Base-by-base conservation (phyloP, 2,329 filamentous ascomycete genomes). In the Fusarium liriodendri region DNA sequence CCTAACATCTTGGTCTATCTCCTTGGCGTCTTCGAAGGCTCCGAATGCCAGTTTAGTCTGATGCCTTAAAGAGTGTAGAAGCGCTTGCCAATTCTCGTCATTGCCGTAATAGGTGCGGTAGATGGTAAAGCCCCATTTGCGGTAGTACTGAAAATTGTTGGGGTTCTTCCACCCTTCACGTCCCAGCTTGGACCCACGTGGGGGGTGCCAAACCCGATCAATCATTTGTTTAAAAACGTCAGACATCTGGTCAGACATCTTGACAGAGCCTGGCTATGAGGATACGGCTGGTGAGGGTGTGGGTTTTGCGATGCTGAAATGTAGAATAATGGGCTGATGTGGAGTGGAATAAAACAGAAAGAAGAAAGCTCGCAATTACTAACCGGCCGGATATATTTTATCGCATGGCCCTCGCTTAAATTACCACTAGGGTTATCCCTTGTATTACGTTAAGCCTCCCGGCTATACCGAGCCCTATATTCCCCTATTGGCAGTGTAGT, bases 61-160 rank as follows among this genome's bases (percentile, higher is more conserved):
- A 11, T 35, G 42, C 18, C 57, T 64, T 7, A 69, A 35, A 16
- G 37, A n/a, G 1, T 55, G 14, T 2, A 69, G 40, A 3, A 73
- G 65, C 6, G 11, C 57, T 3, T 64, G 13, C 69, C 71, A 71
- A 33, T 58, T 5, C 29, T 65, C 13, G 2, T 73, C 47, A 2
- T 60, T 40, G 54, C 60, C 22, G 18, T 73, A 72, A 37, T 69
- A 52, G 2, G 62, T 69, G 40, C 71, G 66, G 29, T 73, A 71
- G n/a, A 73, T 69, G 4, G 65, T 58, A 20, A 66, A 71, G 6
- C 69, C 71, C 62, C 71, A 73, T 1, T 32, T 40, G 16, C 54
- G n/a, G 50, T 64, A 69, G 4, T 61, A 38, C 11, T 67, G 29
- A 14, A 66, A 62, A 32, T 67, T 73, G 0, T 67, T 9, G 6